Base-by-base conservation (phyloP, 2,329 filamentous ascomycete species). In the Aspergillus jensenii region DNA sequence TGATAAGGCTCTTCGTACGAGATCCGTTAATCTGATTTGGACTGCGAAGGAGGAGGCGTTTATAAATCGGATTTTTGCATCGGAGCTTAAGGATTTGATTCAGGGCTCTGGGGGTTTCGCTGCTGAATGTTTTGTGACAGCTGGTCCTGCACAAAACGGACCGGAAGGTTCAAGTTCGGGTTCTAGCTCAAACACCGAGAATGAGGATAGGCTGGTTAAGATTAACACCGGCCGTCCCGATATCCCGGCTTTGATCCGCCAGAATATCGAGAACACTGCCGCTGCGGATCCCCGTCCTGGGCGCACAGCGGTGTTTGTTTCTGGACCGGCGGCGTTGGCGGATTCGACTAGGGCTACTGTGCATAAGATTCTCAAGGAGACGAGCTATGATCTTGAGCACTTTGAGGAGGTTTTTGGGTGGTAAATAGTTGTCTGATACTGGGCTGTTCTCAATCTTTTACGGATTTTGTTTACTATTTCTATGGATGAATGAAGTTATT, bases 261-360 rank as follows among this genome's bases (percentile, higher is more conserved):
- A 21, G 19, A 17, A 51, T 6, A 19, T 51, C 8, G n/a, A 14
- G 1, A 21, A 9, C 3, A 39, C 19, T 15, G 35, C 35, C 2
- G 15, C 48, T 2, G 35, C 37, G 3, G 25, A 41, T 4, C 31
- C 35, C 3, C 14, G 21, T 12, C 9, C 6, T 77, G 21, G 59
- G 48, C 59, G 64, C 9, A 60, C 74, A 39, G 77, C 73, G 2
- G 65, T 78, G 21, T 61, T 79, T 76, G 76, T 59, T 8, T 58
- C 44, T 41, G 78, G 78, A 1, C 77, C 77, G 5, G 72, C 68
- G 1, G 62, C 64, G 6, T 77, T 80, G 76, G 76, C 76, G 21
- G 77, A 80, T 61, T 70, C 78, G 33, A 71, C 72, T n/a, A 63
- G 78, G 21, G 67, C 58, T 17, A 69, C 72, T 3, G 73, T 76